Base-by-base conservation (phyloP, 73 alveolate genomes). In the Paramecium tetraurelia region DNA sequence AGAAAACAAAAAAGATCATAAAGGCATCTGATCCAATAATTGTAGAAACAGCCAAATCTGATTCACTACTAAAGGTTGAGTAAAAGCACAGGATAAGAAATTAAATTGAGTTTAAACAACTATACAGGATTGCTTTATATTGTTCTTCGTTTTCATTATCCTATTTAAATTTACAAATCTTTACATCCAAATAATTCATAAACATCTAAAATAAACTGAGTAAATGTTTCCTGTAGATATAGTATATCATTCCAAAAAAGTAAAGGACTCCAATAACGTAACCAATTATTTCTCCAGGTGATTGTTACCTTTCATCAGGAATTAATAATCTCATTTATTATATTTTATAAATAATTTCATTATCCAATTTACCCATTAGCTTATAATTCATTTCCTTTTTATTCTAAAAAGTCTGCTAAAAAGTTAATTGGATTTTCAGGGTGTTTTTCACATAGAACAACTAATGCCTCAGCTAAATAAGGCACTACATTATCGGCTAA, bases 401-500 rank as follows among this genome's bases (percentile, higher is more conserved):
- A 92, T 69, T 93, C 90, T 84, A 36, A 93, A 53, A 93, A 96
- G 86, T 89, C 93, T 53, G 97, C 98, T n/a, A 96, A 86, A 50
- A 31, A 89, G 59, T 96, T 96, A 11, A 96, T 96, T 12, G 98
- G 98, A 69, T 96, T 97, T 63, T 94, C 96, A 12, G 99, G 99
- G 33, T 95, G 93, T 33, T 68, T 92, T 94, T 96, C 85, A 93
- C 98, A 96, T 20, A 96, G 94, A 69, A 95, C 96, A 72, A 96
- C 94, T 10, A 96, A 93, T 29, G 98, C 99, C 92, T 95, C 95
- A 27, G 97, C 94, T 89, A 95, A 85, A 72, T 93, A 95, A 11
- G 99, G 99, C 43, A 95, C 97, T 7, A 96, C 98, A 92, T 96
- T 96, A 89, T 96, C 99, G 27, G 96, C 97, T 53, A 96, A 86